A percentile compares a stretch with the other conserved stretches of the same genome.
Evolutionary conservation across 345 rosid genomes (phyloP).

Genomic region (Moricandia arvensis): DNA sequence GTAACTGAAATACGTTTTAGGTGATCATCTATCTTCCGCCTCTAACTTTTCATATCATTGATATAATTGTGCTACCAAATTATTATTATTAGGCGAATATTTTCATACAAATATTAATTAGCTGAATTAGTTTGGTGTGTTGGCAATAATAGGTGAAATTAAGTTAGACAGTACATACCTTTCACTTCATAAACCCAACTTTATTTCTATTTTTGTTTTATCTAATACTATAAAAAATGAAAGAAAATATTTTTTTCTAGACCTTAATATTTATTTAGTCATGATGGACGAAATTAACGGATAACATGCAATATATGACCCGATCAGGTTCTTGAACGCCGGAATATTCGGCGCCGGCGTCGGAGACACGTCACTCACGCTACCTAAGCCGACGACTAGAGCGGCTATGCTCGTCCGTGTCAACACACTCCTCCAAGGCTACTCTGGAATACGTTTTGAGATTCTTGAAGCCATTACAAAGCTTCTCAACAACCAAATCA

Average conservation of each 20-base stretch:
- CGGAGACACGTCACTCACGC: slow-evolving; percentile 48
- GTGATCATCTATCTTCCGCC: slow-evolving; percentile 13
- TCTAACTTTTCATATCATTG: not conserved
- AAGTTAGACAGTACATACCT: not conserved
- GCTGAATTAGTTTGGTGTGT: slow-evolving; percentile 11
- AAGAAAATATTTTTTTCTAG: not conserved
- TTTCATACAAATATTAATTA: not conserved
- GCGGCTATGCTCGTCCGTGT: slow-evolving; percentile 77
- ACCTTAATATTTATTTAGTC: not conserved
- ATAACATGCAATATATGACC: slow-evolving; percentile 2
- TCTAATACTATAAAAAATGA: not conserved
- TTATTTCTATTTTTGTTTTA: not conserved
- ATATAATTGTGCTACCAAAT: not conserved
- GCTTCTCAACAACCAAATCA: slow-evolving; percentile 61
- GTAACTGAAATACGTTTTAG: not conserved
- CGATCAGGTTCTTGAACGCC: slow-evolving; percentile 63
- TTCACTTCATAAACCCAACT: slow-evolving; percentile 9
- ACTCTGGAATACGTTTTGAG: slow-evolving; percentile 71
- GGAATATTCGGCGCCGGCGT: slow-evolving; percentile 59
- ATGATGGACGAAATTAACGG: not conserved
- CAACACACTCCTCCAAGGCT: slow-evolving; percentile 75
- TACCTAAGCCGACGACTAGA: slow-evolving; percentile 58
- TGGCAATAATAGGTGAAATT: slow-evolving; percentile 5
- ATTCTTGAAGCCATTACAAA: slow-evolving; percentile 66
- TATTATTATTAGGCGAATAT: not conserved